Evolutionary conservation across 495 filamentous ascomycete genomes (phyloP).

Genomic region (Neurospora sp.): DNA sequence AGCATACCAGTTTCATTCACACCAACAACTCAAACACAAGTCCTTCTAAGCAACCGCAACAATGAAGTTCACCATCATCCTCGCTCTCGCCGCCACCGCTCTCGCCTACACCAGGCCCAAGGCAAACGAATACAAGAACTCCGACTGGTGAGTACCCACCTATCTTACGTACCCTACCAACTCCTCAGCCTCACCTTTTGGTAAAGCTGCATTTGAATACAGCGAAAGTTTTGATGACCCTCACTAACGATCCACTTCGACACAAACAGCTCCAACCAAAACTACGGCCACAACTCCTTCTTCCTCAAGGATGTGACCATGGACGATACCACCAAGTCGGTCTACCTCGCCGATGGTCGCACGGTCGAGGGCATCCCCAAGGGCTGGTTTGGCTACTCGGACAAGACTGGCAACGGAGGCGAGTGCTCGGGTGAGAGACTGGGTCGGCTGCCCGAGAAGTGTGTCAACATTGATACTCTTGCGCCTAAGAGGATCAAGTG

Average conservation of each 20-base stretch:
- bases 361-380: background rate
- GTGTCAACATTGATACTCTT: background rate
- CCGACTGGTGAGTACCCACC: background rate
- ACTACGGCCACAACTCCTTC: background rate
- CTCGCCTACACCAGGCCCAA: background rate
- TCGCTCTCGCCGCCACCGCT: background rate
- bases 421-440: background rate
- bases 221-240: background rate
- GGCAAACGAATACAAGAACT: background rate
- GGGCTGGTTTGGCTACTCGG: background rate
- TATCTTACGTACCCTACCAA: background rate
- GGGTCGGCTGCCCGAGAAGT: background rate
- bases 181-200: background rate
- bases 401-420: background rate
- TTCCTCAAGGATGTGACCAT: background rate
- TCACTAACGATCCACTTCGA: background rate
- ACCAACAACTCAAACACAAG: background rate
- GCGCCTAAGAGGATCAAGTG: background rate
- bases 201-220: background rate
- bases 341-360: background rate
- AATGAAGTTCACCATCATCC: background rate
- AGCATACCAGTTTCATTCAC: background rate
- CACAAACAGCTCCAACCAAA: background rate
- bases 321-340: background rate
- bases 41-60: background rate